phyloP scores from a whole-genome alignment of 2,329 filamentous ascomycete genomes.

The Teratosphaeria zuluensis region DNA sequence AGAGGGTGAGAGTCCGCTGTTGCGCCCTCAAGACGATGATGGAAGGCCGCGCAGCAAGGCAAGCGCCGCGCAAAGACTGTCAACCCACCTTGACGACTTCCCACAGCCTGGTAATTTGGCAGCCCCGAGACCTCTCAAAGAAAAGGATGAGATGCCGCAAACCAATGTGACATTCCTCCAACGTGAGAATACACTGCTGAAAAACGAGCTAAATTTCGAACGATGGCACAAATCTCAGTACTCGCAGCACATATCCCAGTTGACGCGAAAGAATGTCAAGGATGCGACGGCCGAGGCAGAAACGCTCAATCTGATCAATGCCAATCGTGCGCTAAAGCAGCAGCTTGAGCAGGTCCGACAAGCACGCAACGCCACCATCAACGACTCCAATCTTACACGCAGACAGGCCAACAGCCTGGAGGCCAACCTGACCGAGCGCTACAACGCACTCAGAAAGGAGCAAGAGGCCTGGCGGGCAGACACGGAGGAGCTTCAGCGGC shows the following conservation, averaged over 20 bases:
- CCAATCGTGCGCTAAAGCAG: conserved; percentile 62
- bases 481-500: conserved; percentile 51
- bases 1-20: conserved; percentile 51
- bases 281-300: conserved; percentile 73
- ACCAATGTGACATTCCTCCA: conserved; percentile 49
- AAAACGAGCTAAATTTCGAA: conserved; percentile 76
- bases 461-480: conserved; percentile 37
- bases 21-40: conserved; percentile 37
- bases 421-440: conserved; percentile 21
- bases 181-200: conserved; percentile 63
- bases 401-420: conserved; percentile 71
- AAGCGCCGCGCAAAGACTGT: conserved; percentile 4
- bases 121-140: conserved; percentile 2
- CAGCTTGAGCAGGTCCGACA: conserved; percentile 43
- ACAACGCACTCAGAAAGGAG: conserved; percentile 23
- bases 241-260: conserved; percentile 67
- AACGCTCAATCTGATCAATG: conserved; percentile 69
- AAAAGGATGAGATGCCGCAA: conserved; percentile 9
- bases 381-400: conserved; percentile 33
- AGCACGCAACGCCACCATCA: conserved; percentile 23
- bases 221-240: conserved; percentile 77
- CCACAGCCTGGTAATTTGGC: conserved; percentile 9
- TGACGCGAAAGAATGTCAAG: conserved; percentile 63
- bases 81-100: conserved; percentile 18
- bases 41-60: conserved; percentile 12